A percentile compares a stretch with the other conserved stretches of the same genome.
Evolutionary conservation across 1,284 basidiomycete species (phyloP).

Genomic region (Inonotus obliquus): DNA sequence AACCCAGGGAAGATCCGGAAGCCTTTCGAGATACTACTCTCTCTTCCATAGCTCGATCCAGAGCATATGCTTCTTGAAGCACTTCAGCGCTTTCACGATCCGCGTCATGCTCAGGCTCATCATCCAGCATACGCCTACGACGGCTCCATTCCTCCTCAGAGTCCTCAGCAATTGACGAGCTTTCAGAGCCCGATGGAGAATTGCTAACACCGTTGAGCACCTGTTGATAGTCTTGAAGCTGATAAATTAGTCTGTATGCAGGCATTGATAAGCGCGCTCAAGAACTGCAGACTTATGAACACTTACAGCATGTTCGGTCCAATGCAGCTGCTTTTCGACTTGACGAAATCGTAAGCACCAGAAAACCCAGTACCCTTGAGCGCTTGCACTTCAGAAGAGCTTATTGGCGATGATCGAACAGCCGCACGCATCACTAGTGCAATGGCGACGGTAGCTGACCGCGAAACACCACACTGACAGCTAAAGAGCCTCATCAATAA

Average conservation of each 20-base stretch:
- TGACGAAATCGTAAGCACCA: conserved; percentile 87
- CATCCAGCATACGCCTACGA: conserved; percentile 62
- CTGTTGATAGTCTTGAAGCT: conserved; percentile 91
- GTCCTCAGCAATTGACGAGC: conserved; percentile 48
- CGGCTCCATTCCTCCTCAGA: conserved; percentile 84
- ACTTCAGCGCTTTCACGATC: conserved; percentile 53
- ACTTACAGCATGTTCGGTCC: conserved; percentile 96
- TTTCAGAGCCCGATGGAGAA: conserved; percentile 49
- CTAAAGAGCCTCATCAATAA: conserved; percentile 34
- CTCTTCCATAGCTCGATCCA: conserved; percentile 82
- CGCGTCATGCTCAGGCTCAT: conserved; percentile 42
- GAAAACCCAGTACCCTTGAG: conserved; percentile 77
- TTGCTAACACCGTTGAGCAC: conserved; percentile 52
- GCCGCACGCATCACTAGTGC: conserved; percentile 95
- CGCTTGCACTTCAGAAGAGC: conserved; percentile 72
- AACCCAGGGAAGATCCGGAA: conserved; percentile 60
- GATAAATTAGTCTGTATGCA: conserved; percentile 81
- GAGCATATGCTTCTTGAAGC: conserved; percentile 66
- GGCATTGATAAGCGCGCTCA: too few species aligned
- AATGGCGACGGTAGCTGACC: conserved; percentile 90
- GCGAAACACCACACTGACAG: conserved; percentile 95
- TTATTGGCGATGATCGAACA: conserved; percentile 59
- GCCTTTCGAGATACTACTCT: conserved; percentile 67
- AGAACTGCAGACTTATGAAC: background rate
- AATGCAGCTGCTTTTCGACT: conserved; percentile 82